Evolutionary conservation across 1,139 yeast species (phyloP).

Genomic region (Lodderomyces elongisporus): DNA sequence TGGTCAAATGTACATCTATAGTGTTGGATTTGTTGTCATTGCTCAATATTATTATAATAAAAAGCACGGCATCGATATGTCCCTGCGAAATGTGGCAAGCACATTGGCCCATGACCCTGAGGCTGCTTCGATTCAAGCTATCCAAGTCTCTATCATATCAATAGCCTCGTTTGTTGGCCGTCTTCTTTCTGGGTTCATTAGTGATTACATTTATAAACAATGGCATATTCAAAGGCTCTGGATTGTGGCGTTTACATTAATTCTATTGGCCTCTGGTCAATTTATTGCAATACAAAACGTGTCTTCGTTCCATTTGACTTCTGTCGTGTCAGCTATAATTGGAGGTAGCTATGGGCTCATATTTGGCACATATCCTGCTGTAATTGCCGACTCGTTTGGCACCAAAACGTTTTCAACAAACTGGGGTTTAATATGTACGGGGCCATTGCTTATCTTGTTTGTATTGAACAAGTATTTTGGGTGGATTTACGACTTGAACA

Average conservation of each 20-base stretch:
- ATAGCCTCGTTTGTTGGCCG: conserved; percentile 39
- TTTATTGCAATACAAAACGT: conserved; percentile 25
- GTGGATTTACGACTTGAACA: conserved; percentile 30
- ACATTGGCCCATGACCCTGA: conserved; percentile 9
- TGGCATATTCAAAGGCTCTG: conserved; percentile 36
- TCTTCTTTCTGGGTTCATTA: conserved; percentile 32
- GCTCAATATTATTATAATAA: conserved; percentile 32
- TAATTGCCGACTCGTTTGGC: conserved; percentile 43
- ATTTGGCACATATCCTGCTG: conserved; percentile 44
- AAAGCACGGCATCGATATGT: conserved; percentile 6
- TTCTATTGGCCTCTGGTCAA: conserved; percentile 28
- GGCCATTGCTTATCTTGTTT: conserved; percentile 34
- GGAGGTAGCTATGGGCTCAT: conserved; percentile 40
- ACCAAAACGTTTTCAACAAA: conserved; percentile 37
- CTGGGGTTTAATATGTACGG: conserved; percentile 45
- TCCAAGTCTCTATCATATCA: conserved; percentile 42
- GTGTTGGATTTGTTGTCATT: conserved; percentile 40
- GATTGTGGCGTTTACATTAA: conserved; percentile 30
- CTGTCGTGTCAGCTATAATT: conserved; percentile 29
- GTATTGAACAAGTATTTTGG: conserved; percentile 39
- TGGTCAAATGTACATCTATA: conserved; percentile 41
- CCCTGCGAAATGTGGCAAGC: background rate
- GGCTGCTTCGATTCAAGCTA: conserved; percentile 37
- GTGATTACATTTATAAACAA: conserved; percentile 33
- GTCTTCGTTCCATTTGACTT: conserved; percentile 22